Conservation (phyloP, 345 rosid genomes). For the Syzygium aromaticum region DNA sequence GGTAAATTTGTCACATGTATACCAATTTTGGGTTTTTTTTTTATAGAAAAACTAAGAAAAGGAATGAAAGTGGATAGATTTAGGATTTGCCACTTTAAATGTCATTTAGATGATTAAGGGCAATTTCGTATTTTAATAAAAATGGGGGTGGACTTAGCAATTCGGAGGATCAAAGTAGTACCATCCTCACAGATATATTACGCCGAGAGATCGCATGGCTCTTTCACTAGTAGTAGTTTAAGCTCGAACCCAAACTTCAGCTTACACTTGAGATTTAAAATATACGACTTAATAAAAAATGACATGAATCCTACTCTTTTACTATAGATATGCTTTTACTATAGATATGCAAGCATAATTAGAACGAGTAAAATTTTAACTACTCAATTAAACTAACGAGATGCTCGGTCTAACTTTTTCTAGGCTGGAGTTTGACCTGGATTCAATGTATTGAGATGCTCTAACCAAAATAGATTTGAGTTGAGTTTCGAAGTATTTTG, state of each 20-base stretch:
- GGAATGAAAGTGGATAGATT: not conserved
- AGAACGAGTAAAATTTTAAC: not conserved
- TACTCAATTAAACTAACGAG: too few species aligned
- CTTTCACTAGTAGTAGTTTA: not conserved
- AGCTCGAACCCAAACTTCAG: rapidly evolving
- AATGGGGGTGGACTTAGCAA: rapidly evolving
- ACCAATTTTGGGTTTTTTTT: too few species aligned
- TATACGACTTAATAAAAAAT: rapidly evolving
- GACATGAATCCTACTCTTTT: not conserved
- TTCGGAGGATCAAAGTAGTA: not conserved
- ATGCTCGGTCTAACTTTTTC: too few species aligned
- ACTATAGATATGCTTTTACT: not conserved
- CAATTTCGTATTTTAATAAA: rapidly evolving
- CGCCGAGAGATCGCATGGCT: rapidly evolving
- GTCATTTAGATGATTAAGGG: not conserved
- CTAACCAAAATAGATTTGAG: not conserved
- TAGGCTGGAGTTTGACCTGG: too few species aligned
- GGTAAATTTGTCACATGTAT: too few species aligned
- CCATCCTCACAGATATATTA: not conserved
- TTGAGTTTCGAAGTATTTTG: not conserved
- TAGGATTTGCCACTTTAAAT: rapidly evolving
- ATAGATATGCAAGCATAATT: not conserved
- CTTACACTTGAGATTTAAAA: not conserved
- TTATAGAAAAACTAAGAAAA: too few species aligned
- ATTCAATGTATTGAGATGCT: not conserved